Evolutionary conservation across 257 asterid genomes (phyloP).

Genomic region (Solanum appendiculatum): DNA sequence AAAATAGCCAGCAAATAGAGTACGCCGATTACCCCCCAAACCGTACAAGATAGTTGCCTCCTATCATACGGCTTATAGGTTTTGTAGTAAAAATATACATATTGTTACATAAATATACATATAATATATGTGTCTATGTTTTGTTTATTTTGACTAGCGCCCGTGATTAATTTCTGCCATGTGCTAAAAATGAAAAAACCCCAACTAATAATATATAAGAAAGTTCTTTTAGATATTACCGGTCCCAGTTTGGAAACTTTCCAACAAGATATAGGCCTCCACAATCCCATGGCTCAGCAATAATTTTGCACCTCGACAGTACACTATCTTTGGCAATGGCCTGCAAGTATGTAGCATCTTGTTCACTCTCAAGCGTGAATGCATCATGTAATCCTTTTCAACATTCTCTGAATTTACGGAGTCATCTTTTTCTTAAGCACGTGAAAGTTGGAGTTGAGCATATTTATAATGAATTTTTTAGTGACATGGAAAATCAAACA

Average conservation of each 20-base stretch:
- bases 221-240: slow-evolving; percentile 34
- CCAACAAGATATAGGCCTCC: slow-evolving; percentile 98
- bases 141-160: neutral
- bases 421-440: neutral
- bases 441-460: neutral
- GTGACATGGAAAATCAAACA: neutral
- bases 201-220: neutral
- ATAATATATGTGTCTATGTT: neutral
- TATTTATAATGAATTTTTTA: neutral
- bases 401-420: neutral
- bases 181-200: neutral
- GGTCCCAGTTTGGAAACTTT: slow-evolving; percentile 94
- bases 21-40: neutral
- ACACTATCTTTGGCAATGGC: slow-evolving; percentile 83
- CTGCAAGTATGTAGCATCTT: slow-evolving; percentile 28
- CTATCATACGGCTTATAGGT: neutral
- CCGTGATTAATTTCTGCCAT: neutral
- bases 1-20: neutral
- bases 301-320: slow-evolving; percentile 87
- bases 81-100: neutral
- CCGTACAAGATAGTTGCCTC: neutral
- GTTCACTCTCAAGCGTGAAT: neutral
- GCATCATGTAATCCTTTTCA: neutral
- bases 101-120: neutral
- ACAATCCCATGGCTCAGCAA: slow-evolving; percentile 99